A percentile compares a stretch with the other conserved stretches of the same genome.
phyloP scores from a whole-genome alignment of 176 grass and related monocot species.

The Dactylis glomerata region DNA sequence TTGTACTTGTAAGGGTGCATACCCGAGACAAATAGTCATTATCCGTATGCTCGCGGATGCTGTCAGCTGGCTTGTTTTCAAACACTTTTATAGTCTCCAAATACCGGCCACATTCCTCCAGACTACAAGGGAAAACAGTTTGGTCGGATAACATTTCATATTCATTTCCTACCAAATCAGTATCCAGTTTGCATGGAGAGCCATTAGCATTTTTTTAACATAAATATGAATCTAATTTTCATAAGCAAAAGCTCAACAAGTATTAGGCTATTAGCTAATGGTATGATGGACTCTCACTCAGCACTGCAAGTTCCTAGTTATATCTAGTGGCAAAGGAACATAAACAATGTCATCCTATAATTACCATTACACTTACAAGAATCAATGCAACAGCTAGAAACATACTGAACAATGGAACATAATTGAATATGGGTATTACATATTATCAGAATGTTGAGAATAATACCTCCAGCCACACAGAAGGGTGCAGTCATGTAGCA shows the following conservation, averaged over 20 bases:
- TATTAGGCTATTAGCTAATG: not conserved
- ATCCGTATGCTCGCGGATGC: conserved; percentile 76
- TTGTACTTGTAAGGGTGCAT: conserved; percentile 16
- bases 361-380: not conserved
- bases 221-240: not conserved
- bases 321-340: not conserved
- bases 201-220: not conserved
- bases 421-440: not conserved
- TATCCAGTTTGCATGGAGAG: not conserved
- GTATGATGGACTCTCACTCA: not conserved
- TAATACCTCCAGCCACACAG: conserved; percentile 90
- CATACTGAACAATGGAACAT: not conserved
- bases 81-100: conserved; percentile 99
- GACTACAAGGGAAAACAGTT: conserved; percentile 48
- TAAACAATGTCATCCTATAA: not conserved
- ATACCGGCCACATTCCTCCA: conserved; percentile 92
- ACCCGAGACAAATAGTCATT: conserved; percentile 92
- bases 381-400: not conserved
- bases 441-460: conserved; percentile 16
- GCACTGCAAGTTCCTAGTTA: not conserved
- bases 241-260: not conserved
- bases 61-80: conserved; percentile 94
- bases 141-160: conserved; percentile 13
- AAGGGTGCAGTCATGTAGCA: conserved; percentile 96
- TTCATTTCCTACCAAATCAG: not conserved